Conservation (phyloP, 2,329 filamentous ascomycete genomes). For the Colletotrichum tropicicola region DNA sequence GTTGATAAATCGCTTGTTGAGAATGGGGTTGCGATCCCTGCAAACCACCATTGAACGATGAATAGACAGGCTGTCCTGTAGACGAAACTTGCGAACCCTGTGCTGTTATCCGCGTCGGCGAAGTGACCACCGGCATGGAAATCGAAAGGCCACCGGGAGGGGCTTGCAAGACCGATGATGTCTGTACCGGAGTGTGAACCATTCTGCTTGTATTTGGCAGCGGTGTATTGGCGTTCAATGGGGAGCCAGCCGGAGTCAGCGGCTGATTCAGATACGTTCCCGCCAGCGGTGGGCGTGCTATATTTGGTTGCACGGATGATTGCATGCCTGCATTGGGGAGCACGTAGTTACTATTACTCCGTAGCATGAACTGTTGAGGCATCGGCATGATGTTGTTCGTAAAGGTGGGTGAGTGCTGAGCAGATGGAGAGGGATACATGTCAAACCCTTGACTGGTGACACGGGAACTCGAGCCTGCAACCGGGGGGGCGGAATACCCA, state of each 20-base stretch:
- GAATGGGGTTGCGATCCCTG: background rate
- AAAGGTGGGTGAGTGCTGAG: background rate
- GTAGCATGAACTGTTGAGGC: conserved; percentile 3
- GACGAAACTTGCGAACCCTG: background rate
- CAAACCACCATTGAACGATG: background rate
- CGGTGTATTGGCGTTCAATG: conserved; percentile 7
- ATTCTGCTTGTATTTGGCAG: background rate
- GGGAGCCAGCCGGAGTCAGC: conserved; percentile 17
- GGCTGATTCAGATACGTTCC: background rate
- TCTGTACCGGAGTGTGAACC: background rate
- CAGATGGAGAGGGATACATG: conserved; percentile 10
- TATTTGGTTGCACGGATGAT: background rate
- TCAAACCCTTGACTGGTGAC: background rate
- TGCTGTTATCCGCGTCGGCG: background rate
- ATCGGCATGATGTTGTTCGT: background rate
- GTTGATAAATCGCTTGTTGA: background rate
- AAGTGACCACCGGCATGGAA: conserved; percentile 7
- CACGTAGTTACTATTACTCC: background rate
- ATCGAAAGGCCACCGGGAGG: conserved; percentile 15
- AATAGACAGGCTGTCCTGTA: background rate
- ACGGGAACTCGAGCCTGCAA: background rate
- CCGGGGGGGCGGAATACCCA: background rate
- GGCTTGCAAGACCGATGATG: conserved; percentile 15
- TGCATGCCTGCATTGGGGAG: background rate
- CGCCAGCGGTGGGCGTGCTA: background rate